Evolutionary conservation across 371 early-diverging fungal genomes (phyloP), one percentile per base, ranked within the genome.

Genomic region (Mucor mucedo): DNA sequence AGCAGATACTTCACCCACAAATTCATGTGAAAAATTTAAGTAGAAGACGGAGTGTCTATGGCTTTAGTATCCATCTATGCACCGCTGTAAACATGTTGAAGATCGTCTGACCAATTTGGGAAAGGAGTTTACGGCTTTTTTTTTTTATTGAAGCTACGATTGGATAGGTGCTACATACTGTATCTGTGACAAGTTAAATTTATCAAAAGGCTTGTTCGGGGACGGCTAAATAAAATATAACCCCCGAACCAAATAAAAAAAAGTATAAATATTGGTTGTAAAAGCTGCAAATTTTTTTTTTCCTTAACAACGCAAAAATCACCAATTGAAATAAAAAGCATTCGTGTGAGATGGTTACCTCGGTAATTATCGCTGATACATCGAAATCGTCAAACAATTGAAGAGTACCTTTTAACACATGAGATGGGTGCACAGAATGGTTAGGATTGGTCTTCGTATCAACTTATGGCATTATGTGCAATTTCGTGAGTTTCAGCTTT

Each of bases 351-450:
- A 65, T 72, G 72, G 38, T 29, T 68, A 48, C 62, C 32, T 65
- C 53, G 61, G 71, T 67, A 60, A 42, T 52, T 71, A 72, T 72
- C 72, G 33, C 52, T 61, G 72, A 72, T 41, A 65, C 72, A 72
- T 44, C 60, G 72, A 72, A 72, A 67, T 72, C 72, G 72, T 72
- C 72, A 68, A 72, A 50, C 72, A 72, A 72, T 72, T 72, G 72
- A 60, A 72, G 65, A 72, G 4, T 52, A 64, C 41, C 56, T 58
- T 32, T 41, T 33, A 61, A 47, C 68, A 68, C 68, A 65, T 41
- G 59, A 62, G 54, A 65, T 68, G 72, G 72, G 72, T 72, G 72
- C 68, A 67, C 65, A 53, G 68, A 63, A 52, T 53, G 64, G 68
- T 67, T 40, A 68, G 72, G 55, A 58, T 64, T 65, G 53, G 38